Base-by-base conservation (phyloP, 192 early-diverging fungal genomes). In the Jimgerdemannia flammicorona region DNA sequence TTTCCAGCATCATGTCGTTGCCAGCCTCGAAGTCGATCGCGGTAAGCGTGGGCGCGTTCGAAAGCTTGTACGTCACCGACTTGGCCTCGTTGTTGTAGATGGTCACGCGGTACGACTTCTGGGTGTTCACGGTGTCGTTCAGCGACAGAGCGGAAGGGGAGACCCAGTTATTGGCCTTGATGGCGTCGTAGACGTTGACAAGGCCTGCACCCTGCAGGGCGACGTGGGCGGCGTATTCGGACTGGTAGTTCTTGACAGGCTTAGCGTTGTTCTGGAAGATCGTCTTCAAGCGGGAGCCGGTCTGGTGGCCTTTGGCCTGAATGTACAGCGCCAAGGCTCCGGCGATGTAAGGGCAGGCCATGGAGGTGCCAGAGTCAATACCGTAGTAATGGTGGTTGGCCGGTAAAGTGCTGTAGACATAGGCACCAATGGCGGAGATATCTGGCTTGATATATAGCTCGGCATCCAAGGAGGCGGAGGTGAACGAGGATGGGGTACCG, bases 331-430 rank as follows among this genome's bases (percentile, higher is more conserved):
- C 67, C 42, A 72, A 49, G 17, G 17, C 14, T 44, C 96, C 96
- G 70, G 88, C 87, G 69, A 93, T 91, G 73, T 96, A 93, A 41
- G 96, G 95, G 70, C 90, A 87, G 74, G 96, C 94, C 93, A 96
- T 96, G 70, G 93, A 95, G 6, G 95, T 97, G 65, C 96, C 96
- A 49, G 94, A 95, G 82, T 96, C 94, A 69, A 72, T 18, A 72
- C 65, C 67, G 67, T 86, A 88, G 4, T 77, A 74, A 40, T 84
- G 83, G 18, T 82, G 63, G 67, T 78, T 80, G 18, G 84, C 70
- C 43, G 87, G 83, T 73, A 87, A 76, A 3, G 87, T 83, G 43
- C 86, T 86, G 63, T 85, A 87, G 66, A 91, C 85, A 64, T 82
- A 71, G 14, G 84, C 87, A 75, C 90, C 90, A 4, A 87, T 84